Conservation (phyloP, 305 asterid genomes). For the Plantago coronopus region DNA sequence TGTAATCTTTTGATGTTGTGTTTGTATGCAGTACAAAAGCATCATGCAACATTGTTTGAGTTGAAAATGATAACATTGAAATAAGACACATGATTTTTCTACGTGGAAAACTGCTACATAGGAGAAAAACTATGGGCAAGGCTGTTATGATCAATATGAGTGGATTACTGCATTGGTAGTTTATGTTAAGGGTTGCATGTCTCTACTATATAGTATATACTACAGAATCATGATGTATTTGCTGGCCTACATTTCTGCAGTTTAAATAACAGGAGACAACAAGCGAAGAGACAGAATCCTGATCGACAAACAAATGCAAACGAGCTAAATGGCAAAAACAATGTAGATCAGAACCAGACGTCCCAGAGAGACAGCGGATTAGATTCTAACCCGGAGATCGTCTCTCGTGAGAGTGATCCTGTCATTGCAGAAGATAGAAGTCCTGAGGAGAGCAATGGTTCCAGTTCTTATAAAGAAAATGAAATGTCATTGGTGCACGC, state of each 20-base stretch:
- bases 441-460: conserved; percentile 29
- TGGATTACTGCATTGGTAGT: not conserved
- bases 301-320: conserved; percentile 40
- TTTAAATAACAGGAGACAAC: conserved; percentile 55
- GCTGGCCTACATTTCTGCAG: conserved; percentile 40
- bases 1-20: too few relatives aligned
- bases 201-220: not conserved
- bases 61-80: too few relatives aligned
- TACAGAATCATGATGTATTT: not conserved
- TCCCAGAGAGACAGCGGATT: conserved; percentile 21
- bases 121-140: too few relatives aligned
- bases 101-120: too few relatives aligned
- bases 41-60: too few relatives aligned
- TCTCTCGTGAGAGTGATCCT: conserved; percentile 27
- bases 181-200: not conserved
- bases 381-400: conserved; percentile 34
- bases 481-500: conserved; percentile 30
- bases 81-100: too few relatives aligned
- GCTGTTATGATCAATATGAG: not conserved
- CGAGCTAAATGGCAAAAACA: conserved; percentile 36
- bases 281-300: conserved; percentile 44
- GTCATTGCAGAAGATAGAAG: conserved; percentile 28
- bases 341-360: conserved; percentile 33
- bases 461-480: conserved; percentile 27
- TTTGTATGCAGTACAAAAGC: too few relatives aligned